Conservation (phyloP, 1,139 yeast species). For the Blastobotrys illinoisensis region DNA sequence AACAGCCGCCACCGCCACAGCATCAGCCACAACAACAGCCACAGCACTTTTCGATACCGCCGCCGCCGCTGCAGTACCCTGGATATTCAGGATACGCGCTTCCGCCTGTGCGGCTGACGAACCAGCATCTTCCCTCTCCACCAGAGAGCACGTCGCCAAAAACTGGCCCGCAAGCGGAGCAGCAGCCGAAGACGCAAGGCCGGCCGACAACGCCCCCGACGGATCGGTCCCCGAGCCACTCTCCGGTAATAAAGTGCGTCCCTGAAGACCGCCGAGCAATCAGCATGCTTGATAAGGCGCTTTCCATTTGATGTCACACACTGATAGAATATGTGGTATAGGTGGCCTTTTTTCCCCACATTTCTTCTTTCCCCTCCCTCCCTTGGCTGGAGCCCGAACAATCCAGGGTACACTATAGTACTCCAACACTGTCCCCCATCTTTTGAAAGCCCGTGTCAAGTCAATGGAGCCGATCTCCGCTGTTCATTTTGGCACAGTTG, state of each 20-base stretch:
- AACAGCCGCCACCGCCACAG: background rate
- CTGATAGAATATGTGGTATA: background rate
- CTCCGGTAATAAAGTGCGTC: background rate
- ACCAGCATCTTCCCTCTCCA: background rate
- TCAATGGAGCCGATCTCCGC: background rate
- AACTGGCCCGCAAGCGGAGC: background rate
- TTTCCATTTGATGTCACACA: background rate
- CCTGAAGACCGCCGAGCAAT: background rate
- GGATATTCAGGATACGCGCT: background rate
- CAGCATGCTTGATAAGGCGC: background rate
- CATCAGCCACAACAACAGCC: constrained; percentile 1
- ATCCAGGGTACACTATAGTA: background rate
- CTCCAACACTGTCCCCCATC: background rate
- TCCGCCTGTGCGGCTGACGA: background rate
- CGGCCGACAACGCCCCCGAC: background rate
- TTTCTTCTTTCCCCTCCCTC: background rate
- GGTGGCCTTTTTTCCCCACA: background rate
- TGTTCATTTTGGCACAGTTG: background rate
- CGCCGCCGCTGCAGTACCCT: background rate
- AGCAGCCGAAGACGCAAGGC: background rate
- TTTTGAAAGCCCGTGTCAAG: background rate
- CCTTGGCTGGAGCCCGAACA: background rate
- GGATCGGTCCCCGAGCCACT: background rate
- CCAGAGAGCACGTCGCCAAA: background rate
- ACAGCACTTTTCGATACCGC: background rate